Conservation (phyloP, 176 grass and related monocot genomes). For the Melocanna baccifera region DNA sequence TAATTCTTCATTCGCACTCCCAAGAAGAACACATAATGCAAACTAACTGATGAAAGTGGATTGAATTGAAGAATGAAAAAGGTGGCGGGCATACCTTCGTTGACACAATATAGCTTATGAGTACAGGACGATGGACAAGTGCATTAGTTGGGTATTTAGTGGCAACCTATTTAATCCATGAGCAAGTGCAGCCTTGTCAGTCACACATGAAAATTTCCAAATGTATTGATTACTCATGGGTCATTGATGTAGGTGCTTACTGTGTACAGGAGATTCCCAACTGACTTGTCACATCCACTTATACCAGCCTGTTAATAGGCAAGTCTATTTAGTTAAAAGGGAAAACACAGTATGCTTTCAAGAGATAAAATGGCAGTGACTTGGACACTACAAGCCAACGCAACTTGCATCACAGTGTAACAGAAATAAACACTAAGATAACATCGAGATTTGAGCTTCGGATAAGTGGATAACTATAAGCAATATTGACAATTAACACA, state of each 20-base stretch:
- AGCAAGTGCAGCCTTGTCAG: slow-evolving; percentile 8
- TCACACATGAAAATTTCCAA: neutral
- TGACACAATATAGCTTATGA: slow-evolving; percentile 65
- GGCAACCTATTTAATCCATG: slow-evolving; percentile 59
- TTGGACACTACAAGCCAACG: neutral
- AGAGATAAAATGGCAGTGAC: neutral
- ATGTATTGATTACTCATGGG: neutral
- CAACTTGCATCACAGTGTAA: neutral
- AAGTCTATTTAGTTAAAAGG: slow-evolving; percentile 9
- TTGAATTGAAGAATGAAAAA: neutral
- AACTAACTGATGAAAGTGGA: neutral
- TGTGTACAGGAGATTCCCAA: slow-evolving; percentile 82
- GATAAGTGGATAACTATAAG: neutral
- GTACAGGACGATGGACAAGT: slow-evolving; percentile 70
- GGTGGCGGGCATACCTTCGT: slow-evolving; percentile 44
- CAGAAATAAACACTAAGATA: neutral
- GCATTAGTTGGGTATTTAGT: slow-evolving; percentile 87
- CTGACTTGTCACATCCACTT: slow-evolving; percentile 55
- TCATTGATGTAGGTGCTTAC: slow-evolving; percentile 30
- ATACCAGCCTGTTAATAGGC: slow-evolving; percentile 58
- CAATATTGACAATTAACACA: neutral
- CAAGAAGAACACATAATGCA: neutral
- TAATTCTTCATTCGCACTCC: neutral
- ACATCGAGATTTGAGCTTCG: neutral
- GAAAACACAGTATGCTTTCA: neutral